Base-by-base conservation (phyloP, 306 rosid species). In the Rosa lucieae region DNA sequence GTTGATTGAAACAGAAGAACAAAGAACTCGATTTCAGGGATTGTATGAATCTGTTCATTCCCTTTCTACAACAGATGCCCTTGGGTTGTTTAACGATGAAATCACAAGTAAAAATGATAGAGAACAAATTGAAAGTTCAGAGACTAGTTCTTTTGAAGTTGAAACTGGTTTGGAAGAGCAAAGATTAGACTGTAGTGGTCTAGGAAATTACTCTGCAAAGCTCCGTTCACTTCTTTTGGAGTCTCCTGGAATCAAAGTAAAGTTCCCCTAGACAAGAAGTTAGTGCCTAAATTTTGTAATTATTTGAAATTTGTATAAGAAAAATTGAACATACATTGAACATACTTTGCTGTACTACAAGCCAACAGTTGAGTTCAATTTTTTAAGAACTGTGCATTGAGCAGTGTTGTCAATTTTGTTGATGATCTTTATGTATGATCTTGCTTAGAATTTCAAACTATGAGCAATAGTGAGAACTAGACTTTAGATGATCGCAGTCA, bases 51-150 rank as follows among this genome's bases (percentile, higher is more conserved):
- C 97, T 11, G 85, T 87, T 73, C 88, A 80, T 15, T 86, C 92
- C 77, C 70, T 88, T 80, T 89, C 99, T 15, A 91, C 94, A 61
- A 68, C 79, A 12, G 95, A 88, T 48, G 93, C 93, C 72, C 92
- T 92, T 76, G 47, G 73, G 61, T 79, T 83, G 70, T 94, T 88
- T 63, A 73, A 90, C 63, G 88, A 87, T 67, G 89, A 85, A 58
- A 48, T 88, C 77, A 51, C 70, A 67, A 79, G 83, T 29, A 84
- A 80, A 70, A 84, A 55, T 75, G 83, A 81, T 56, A 62, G 26
- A 53, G 83, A 84, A 79, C 80, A 43, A 23, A 44, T 67, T 67
- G 85, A 71, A 73, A 59, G 42, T 52, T 56, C 58, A 9, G 89
- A 89, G 47, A 80, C 32, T 72, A 76, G 75, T 68, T 74, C 80